Evolutionary conservation across 331 rosid genomes (phyloP), one percentile per base, ranked within the genome.

Genomic region (Acacia pycnantha): DNA sequence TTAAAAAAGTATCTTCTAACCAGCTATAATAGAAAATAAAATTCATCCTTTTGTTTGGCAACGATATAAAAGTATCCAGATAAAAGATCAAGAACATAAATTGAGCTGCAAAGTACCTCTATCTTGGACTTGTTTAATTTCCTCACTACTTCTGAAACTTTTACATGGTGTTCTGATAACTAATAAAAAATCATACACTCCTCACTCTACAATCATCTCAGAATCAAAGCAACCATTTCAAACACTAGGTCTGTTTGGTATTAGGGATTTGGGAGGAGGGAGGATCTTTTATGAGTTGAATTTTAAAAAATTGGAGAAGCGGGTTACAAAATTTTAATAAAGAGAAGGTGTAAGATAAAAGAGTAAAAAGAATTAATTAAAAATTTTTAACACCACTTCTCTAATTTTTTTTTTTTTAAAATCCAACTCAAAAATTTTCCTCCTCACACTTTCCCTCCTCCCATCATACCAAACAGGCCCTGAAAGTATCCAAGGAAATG

Each of bases 221-320:
- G 29, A 78, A 76, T 40, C 82, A 75, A 61, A 84, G 58, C 61
- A 81, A 51, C 48, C 31, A 16, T 79, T 62, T 10, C 33, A 74
- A 73, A 53, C 26, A 51, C 58, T 51, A 48, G 31, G 62, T 50
- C 5, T 33, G 41, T 37, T 6, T 35, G 37, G 8, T 6, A 0
- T 5, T 8, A 35, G 40, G 40, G 7, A 35, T 35, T 4, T 35
- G 41, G 0, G 8, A 6, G 41, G 8, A 35, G 41, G 41, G 8
- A n/a, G n/a, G n/a, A n/a, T n/a, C n/a, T n/a, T 37, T 37, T 37
- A 31, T 31, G 8, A 37, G 41, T 37, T 37, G 8, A 37, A 37
- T 6, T 6, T 37, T 0, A 33, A 33, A 33, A 37, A 37, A 35
- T 35, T 35, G 5, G 6, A 35, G 40, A 35, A 35, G 1, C 29